Base-by-base conservation (phyloP, 2,329 filamentous ascomycete species). In the Cladophialophora immunda region DNA sequence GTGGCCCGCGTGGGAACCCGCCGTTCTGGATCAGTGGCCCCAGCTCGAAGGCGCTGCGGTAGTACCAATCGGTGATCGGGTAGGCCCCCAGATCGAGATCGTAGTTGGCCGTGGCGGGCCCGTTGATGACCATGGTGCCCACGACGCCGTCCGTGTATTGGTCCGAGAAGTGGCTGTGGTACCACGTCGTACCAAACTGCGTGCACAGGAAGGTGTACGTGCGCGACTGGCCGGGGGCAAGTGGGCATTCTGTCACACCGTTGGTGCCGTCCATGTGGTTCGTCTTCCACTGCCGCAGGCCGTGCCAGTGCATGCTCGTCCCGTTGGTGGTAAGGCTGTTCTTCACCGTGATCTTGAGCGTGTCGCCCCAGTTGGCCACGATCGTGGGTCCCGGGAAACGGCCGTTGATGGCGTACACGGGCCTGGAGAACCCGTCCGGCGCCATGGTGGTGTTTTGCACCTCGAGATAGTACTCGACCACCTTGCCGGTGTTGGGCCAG, bases 351-450 rank as follows among this genome's bases (percentile, higher is more conserved):
- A 88, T 77, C 13, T 77, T 73, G 3, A 89, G 77, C 25, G 71
- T 79, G 72, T 89, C 87, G 19, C 87, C 87, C 87, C 86, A 89
- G 75, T 88, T 84, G 17, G 86, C 89, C 67, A 84, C 83, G 62
- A 93, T 87, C 9, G 84, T 81, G 1, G 90, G 91, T 0, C 89
- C 91, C 0, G 90, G 90, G 68, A 86, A 90, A 54, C 86, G 84
- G 8, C 85, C 86, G 74, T 91, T 90, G 74, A 91, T 27, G 81
- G 82, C 68, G 61, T 70, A 70, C 25, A 82, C 79, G 0, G 73
- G 73, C 22, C 79, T 75, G 25, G 76, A 71, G 19, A 81, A 76
- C 4, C 83, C 83, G 75, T 85, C 83, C 1, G 81, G 82, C 4
- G 81, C 75, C 56, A 81, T 68, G 4, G 81, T 83, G 13, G 58